Evolutionary conservation across 2,329 filamentous ascomycete species (phyloP).

Genomic region (Fusarium poae): DNA sequence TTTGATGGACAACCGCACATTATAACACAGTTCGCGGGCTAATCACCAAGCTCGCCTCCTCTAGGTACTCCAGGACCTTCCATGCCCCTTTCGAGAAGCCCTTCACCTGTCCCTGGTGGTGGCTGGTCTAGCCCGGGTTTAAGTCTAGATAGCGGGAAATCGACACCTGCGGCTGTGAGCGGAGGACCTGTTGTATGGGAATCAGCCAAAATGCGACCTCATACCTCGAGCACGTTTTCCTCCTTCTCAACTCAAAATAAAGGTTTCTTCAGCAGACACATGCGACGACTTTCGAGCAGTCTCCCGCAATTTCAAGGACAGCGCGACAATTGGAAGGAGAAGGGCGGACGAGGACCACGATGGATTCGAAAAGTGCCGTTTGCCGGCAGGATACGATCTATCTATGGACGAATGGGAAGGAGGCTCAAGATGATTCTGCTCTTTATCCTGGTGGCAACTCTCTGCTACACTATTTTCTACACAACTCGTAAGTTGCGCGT

Average conservation of each 20-base stretch:
- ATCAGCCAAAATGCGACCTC: slow-evolving; percentile 81
- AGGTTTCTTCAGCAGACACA: slow-evolving; percentile 88
- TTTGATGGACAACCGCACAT: slow-evolving; percentile 27
- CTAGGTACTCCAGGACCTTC: slow-evolving; percentile 67
- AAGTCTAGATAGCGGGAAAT: slow-evolving; percentile 77
- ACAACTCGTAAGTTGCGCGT: slow-evolving; percentile 74
- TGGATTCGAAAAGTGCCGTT: slow-evolving; percentile 61
- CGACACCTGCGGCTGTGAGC: slow-evolving; percentile 72
- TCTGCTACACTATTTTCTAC: slow-evolving; percentile 79
- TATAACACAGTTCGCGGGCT: slow-evolving; percentile 42
- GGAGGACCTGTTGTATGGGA: slow-evolving; percentile 81
- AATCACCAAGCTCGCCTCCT: slow-evolving; percentile 44
- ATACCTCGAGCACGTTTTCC: slow-evolving; percentile 79
- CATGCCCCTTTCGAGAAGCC: slow-evolving; percentile 90
- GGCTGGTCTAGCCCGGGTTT: slow-evolving; percentile 90
- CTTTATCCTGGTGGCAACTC: slow-evolving; percentile 71
- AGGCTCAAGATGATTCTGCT: slow-evolving; percentile 74
- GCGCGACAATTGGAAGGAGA: slow-evolving; percentile 81
- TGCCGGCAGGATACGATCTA: slow-evolving; percentile 61
- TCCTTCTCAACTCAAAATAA: slow-evolving; percentile 85
- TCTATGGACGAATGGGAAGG: slow-evolving; percentile 68
- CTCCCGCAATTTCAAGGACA: slow-evolving; percentile 78
- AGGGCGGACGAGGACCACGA: slow-evolving; percentile 72
- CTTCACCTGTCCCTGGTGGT: slow-evolving; percentile 84
- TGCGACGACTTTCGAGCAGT: slow-evolving; percentile 82